Conservation (phyloP, 2,329 filamentous ascomycete genomes). For the Botrytis fabae region DNA sequence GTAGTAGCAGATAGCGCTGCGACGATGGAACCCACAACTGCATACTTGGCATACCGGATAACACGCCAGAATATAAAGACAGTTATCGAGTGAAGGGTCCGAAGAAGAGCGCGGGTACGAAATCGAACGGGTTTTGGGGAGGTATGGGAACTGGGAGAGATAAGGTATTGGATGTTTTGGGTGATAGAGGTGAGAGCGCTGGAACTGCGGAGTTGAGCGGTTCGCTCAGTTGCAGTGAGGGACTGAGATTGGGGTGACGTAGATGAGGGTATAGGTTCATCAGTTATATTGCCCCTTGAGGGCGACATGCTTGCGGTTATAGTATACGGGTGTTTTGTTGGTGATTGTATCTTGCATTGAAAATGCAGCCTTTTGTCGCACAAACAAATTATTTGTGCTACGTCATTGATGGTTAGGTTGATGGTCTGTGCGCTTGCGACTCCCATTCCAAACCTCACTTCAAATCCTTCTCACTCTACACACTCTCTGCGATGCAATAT, state of each 20-base stretch:
- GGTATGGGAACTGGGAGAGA: slow-evolving; percentile 33
- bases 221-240: slow-evolving; percentile 32
- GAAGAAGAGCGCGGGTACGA: slow-evolving; percentile 39
- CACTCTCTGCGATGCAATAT: neutral
- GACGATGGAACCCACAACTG: slow-evolving; percentile 36
- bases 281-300: slow-evolving; percentile 25
- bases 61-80: slow-evolving; percentile 41
- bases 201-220: slow-evolving; percentile 36
- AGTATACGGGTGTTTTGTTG: neutral
- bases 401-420: slow-evolving; percentile 13
- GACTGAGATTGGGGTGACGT: neutral
- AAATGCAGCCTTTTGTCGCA: neutral
- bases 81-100: slow-evolving; percentile 36
- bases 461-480: neutral
- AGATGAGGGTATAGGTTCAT: neutral
- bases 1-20: slow-evolving; percentile 38
- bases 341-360: neutral
- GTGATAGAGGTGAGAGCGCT: slow-evolving; percentile 35
- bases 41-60: slow-evolving; percentile 41
- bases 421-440: slow-evolving; percentile 10
- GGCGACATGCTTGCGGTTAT: slow-evolving; percentile 28
- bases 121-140: slow-evolving; percentile 34
- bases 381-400: slow-evolving; percentile 4
- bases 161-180: slow-evolving; percentile 38
- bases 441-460: neutral